Evolutionary conservation across 257 asterid genomes (phyloP).

Genomic region (Phtheirospermum japonicum): DNA sequence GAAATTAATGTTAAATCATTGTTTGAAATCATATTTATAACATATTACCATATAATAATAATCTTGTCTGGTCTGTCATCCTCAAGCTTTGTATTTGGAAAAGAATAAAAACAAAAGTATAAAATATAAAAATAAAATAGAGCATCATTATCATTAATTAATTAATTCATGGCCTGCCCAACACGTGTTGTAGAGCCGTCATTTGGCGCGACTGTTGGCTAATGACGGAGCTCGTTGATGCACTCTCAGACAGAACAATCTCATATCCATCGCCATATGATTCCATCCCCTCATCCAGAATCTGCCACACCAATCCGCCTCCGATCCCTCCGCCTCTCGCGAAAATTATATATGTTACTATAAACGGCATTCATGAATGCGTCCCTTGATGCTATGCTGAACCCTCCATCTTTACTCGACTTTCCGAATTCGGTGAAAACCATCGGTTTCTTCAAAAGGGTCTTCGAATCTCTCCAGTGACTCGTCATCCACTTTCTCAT

Average conservation of each 20-base stretch:
- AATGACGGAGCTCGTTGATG: constrained; percentile 40
- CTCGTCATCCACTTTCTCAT: constrained; percentile 45
- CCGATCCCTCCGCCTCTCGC: constrained; percentile 44
- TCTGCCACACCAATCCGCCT: constrained; percentile 51
- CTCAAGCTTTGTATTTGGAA: no score
- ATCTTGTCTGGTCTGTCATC: no score
- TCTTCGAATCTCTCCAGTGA: constrained; percentile 44
- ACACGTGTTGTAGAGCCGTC: constrained; percentile 29
- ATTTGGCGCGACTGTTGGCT: constrained; percentile 41
- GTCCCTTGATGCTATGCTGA: constrained; percentile 33
- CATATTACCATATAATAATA: no score
- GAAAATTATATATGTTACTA: constrained; percentile 26
- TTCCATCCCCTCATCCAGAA: constrained; percentile 46
- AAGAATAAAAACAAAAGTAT: no score
- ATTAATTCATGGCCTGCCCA: constrained; percentile 5
- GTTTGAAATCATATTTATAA: no score
- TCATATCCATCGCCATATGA: constrained; percentile 40
- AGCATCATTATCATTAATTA: no score
- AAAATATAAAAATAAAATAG: no score
- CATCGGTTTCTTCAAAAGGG: constrained; percentile 44
- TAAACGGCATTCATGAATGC: constrained; percentile 35
- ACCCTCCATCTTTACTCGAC: constrained; percentile 46
- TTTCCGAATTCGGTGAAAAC: constrained; percentile 48
- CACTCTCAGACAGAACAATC: constrained; percentile 39
- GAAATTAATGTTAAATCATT: no score